These are phyloP conservation scores for Solanum chacoense DNA, from an alignment of 305 asterid species.

Conservation along the genomic window DNA sequence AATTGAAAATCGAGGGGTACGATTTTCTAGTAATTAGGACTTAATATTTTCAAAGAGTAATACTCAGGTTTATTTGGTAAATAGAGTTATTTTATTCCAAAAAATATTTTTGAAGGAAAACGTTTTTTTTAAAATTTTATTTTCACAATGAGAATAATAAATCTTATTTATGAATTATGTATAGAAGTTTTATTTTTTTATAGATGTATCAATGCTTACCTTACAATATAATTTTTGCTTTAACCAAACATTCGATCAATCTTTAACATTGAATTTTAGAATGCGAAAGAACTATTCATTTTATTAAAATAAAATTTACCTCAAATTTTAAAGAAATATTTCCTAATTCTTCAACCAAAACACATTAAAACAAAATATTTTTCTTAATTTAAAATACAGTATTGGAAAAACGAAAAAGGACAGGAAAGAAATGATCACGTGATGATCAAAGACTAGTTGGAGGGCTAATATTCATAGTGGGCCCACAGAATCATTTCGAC, in stretches of 20 bases:
- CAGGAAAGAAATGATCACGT: not conserved
- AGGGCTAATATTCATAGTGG: not conserved
- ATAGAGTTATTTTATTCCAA: too few relatives aligned
- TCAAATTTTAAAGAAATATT: not conserved
- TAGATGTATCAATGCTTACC: not conserved
- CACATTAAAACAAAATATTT: not conserved
- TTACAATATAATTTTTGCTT: not conserved
- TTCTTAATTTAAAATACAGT: not conserved
- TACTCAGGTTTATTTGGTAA: not conserved
- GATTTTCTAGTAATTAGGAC: not conserved
- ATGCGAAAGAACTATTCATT: not conserved
- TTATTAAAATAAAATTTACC: not conserved
- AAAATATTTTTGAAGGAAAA: not conserved
- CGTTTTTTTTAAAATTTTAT: too few relatives aligned
- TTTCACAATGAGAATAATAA: not conserved
- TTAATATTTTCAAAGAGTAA: not conserved
- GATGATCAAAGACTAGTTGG: not conserved
- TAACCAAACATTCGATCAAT: not conserved
- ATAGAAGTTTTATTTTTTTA: not conserved
- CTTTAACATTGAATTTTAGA: not conserved
- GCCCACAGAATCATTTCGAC: not conserved
- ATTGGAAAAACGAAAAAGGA: not conserved
- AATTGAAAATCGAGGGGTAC: not conserved
- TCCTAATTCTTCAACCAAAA: not conserved
- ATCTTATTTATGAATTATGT: not conserved